phyloP scores from a whole-genome alignment of 192 early-diverging fungal species.

The Coemansia sp. region DNA sequence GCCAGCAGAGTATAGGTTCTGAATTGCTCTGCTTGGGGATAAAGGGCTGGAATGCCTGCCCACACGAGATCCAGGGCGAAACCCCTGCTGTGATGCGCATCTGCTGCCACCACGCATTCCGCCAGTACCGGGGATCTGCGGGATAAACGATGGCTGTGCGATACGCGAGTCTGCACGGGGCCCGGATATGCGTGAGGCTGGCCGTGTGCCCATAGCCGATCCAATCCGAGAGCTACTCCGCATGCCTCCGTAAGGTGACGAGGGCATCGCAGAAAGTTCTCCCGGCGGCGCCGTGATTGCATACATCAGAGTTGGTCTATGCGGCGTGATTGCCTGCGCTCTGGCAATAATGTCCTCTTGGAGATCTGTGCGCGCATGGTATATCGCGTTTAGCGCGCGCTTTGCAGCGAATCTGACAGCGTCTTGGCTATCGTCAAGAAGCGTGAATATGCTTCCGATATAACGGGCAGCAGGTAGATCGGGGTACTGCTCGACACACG shows the following conservation, averaged over 20 bases:
- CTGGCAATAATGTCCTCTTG: conserved; percentile 38
- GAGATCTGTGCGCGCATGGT: conserved; percentile 40
- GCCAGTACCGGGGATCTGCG: conserved; percentile 17
- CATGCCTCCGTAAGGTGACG: conserved; percentile 38
- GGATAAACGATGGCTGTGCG: conserved; percentile 16
- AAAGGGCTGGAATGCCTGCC: conserved; percentile 30
- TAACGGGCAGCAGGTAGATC: conserved; percentile 40
- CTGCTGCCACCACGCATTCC: conserved; percentile 19
- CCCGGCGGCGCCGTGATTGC: conserved; percentile 47
- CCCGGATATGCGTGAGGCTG: conserved; percentile 39
- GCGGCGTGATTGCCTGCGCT: conserved; percentile 22
- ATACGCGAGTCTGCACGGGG: conserved; percentile 34
- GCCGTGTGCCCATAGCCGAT: conserved; percentile 18
- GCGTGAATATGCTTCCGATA: conserved; percentile 24
- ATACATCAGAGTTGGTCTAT: conserved; percentile 30
- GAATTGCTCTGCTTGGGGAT: conserved; percentile 17
- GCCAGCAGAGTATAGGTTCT: conserved; percentile 8
- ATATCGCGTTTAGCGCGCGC: conserved; percentile 49
- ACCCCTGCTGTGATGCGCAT: conserved; percentile 47
- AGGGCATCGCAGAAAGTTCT: conserved; percentile 34
- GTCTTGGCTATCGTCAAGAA: conserved; percentile 53
- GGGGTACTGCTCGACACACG: conserved; percentile 37
- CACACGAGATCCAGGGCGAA: conserved; percentile 32
- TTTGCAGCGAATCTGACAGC: conserved; percentile 48
- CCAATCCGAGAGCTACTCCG: conserved; percentile 49